phyloP scores from a whole-genome alignment of 1,284 basidiomycete species.

The Tylopilus orsonianus region DNA sequence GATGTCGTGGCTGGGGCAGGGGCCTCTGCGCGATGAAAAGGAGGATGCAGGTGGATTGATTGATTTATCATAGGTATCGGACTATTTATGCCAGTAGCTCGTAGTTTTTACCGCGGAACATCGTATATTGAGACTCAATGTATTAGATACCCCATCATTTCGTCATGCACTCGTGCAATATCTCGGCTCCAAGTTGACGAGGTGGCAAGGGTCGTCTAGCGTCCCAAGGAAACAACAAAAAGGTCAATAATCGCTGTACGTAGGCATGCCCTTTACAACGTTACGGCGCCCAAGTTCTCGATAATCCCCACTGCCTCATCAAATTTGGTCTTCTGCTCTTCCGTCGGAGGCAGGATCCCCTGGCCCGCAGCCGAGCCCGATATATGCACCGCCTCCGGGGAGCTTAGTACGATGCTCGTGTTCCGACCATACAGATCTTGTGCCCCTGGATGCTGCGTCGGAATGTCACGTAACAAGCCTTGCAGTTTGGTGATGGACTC shows the following conservation, averaged over 20 bases:
- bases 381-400: background rate
- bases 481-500: slow-evolving; percentile 56
- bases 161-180: background rate
- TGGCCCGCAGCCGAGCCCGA: slow-evolving; percentile 58
- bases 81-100: background rate
- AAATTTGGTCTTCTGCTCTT: slow-evolving; percentile 63
- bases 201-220: no score
- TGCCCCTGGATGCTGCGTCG: slow-evolving; percentile 52
- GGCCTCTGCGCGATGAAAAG: background rate
- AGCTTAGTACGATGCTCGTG: slow-evolving; percentile 51
- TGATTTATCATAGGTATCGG: background rate
- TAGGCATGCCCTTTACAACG: no score
- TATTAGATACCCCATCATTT: background rate
- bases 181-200: no score
- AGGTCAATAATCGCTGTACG: no score
- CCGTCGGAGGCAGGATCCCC: slow-evolving; percentile 52
- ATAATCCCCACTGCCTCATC: slow-evolving; percentile 67
- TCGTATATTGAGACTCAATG: background rate
- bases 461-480: slow-evolving; percentile 53
- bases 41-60: no score
- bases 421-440: slow-evolving; percentile 71
- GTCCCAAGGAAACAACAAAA: no score
- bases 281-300: slow-evolving; percentile 35
- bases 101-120: no score
- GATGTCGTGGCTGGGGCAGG: background rate